Evolutionary conservation across 225 moss, liverwort and hornwort species (phyloP).

Genomic region (Asterella californica): DNA sequence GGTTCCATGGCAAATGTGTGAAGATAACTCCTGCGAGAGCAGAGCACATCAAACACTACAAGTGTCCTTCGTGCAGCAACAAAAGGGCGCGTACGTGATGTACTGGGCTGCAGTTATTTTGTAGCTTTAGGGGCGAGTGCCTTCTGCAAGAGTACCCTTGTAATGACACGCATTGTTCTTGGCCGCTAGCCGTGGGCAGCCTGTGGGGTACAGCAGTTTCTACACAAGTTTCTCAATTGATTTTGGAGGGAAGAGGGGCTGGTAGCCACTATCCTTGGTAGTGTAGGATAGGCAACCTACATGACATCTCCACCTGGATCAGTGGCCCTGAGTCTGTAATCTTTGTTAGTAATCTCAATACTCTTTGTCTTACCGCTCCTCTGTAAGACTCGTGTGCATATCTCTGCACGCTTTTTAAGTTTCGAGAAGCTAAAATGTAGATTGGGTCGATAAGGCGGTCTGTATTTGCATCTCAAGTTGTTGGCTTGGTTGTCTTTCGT

Average conservation of each 20-base stretch:
- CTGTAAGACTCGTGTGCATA: constrained; percentile 44
- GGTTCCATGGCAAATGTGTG: constrained; percentile 30
- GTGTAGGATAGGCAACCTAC: constrained; percentile 36
- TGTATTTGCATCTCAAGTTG: constrained; percentile 25
- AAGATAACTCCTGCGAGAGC: constrained; percentile 12
- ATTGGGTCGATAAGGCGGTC: constrained; percentile 17
- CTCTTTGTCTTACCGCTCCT: constrained; percentile 36
- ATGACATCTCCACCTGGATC: constrained; percentile 27
- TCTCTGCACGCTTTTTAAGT: constrained; percentile 30
- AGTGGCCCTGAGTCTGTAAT: constrained; percentile 39
- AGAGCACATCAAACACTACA: constrained; percentile 18
- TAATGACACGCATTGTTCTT: constrained; percentile 38
- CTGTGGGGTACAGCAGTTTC: constrained; percentile 45
- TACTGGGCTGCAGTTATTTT: constrained; percentile 40
- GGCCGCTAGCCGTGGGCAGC: constrained; percentile 32
- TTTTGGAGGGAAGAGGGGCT: constrained; percentile 33
- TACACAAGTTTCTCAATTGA: constrained; percentile 49
- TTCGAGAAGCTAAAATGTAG: constrained; percentile 21
- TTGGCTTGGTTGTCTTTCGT: constrained; percentile 18
- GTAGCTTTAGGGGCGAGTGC: constrained; percentile 43
- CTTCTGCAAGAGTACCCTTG: constrained; percentile 45
- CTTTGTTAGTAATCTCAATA: constrained; percentile 37
- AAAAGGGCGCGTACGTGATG: constrained; percentile 57
- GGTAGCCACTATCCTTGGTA: constrained; percentile 31
- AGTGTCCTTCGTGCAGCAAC: constrained; percentile 21